Evolutionary conservation across 2,329 filamentous ascomycete species (phyloP).

Genomic region (Colletotrichum acutatum): DNA sequence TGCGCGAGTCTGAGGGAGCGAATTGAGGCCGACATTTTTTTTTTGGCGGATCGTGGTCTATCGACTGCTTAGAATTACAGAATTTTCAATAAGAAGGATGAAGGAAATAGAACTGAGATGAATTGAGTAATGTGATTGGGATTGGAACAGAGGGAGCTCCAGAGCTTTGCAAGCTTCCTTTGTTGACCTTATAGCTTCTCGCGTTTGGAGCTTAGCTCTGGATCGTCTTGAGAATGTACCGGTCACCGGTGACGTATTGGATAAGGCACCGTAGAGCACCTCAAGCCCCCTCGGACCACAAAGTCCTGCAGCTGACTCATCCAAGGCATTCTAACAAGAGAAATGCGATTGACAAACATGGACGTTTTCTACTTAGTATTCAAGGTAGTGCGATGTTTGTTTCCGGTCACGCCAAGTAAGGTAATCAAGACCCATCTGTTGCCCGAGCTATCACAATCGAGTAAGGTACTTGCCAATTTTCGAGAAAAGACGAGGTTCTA

Average conservation of each 20-base stretch:
- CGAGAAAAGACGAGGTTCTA: too few relatives aligned
- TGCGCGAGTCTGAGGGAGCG: slow-evolving; percentile 21
- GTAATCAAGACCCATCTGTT: not conserved
- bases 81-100: too few relatives aligned
- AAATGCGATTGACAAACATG: too few relatives aligned
- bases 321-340: not conserved
- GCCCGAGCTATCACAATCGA: too few relatives aligned
- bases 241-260: slow-evolving; percentile 12
- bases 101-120: not conserved
- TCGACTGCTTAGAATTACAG: too few relatives aligned
- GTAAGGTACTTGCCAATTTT: too few relatives aligned
- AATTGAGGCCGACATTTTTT: slow-evolving; percentile 14
- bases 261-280: not conserved
- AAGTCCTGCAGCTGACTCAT: not conserved
- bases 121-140: not conserved
- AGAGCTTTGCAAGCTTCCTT: too few relatives aligned
- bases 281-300: not conserved
- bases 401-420: too few relatives aligned
- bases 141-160: not conserved
- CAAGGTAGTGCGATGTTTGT: not conserved
- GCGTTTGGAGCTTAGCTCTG: not conserved
- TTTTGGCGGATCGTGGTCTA: too few relatives aligned
- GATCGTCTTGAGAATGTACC: not conserved
- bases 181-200: not conserved
- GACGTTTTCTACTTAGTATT: not conserved